A percentile compares a stretch with the other conserved stretches of the same genome.
These are phyloP conservation scores for Microstegium vimineum DNA, from an alignment of 176 grass and related monocot species.

Conservation along the genomic window DNA sequence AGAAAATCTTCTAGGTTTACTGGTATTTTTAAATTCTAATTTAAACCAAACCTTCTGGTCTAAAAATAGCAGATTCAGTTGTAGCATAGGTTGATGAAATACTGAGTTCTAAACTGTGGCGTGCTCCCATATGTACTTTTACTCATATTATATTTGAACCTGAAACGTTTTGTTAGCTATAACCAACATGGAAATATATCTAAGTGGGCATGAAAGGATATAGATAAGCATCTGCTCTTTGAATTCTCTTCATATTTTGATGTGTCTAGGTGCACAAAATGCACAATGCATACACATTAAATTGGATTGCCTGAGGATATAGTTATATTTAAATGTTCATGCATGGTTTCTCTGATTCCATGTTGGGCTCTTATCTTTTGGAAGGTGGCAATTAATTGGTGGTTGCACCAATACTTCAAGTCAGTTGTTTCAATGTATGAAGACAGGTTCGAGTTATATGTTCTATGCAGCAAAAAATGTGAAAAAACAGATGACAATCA, in stretches of 20 bases:
- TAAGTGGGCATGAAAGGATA: slow-evolving; percentile 15
- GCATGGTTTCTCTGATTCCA: neutral
- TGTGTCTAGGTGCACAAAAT: neutral
- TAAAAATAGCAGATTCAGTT: neutral
- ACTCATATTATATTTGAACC: neutral
- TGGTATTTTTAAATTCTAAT: neutral
- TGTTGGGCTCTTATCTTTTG: slow-evolving; percentile 39
- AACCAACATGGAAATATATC: slow-evolving; percentile 3
- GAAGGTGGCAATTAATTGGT: slow-evolving; percentile 81
- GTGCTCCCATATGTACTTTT: neutral
- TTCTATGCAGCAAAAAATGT: slow-evolving; percentile 51
- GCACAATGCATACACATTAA: neutral
- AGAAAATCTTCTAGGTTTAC: neutral
- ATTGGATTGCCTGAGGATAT: neutral
- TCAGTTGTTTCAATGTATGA: slow-evolving; percentile 90
- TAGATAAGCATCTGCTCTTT: neutral
- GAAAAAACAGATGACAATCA: slow-evolving; percentile 36
- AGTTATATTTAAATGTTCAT: neutral
- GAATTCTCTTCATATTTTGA: neutral
- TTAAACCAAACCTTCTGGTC: neutral
- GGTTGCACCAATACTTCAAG: slow-evolving; percentile 80
- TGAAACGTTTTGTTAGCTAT: neutral
- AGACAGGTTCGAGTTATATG: slow-evolving; percentile 76
- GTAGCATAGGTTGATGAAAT: neutral
- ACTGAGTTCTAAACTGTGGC: neutral